These are phyloP conservation scores for Dothiorella sarmentorum DNA, from an alignment of 2,329 filamentous ascomycete genomes.

Conservation along the genomic window DNA sequence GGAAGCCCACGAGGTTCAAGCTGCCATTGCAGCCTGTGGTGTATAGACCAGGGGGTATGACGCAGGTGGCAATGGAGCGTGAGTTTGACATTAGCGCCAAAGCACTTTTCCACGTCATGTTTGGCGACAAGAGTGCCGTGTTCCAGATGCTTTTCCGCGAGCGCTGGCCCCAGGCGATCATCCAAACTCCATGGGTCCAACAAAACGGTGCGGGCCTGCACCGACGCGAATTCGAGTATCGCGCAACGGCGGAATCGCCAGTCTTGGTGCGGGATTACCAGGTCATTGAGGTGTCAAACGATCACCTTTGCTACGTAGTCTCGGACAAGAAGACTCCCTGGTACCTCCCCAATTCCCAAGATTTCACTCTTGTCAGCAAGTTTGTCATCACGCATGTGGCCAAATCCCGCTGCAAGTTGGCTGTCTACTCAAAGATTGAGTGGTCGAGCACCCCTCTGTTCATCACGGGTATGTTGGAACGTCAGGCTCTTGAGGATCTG, in stretches of 20 bases:
- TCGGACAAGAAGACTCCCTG: slow-evolving; percentile 65
- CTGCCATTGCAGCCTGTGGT: slow-evolving; percentile 76
- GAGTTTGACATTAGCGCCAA: slow-evolving; percentile 91
- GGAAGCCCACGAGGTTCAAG: slow-evolving; percentile 67
- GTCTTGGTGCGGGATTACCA: slow-evolving; percentile 72
- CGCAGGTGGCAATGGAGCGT: slow-evolving; percentile 69
- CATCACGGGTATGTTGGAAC: slow-evolving; percentile 41
- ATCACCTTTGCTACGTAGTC: slow-evolving; percentile 63
- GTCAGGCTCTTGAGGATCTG: slow-evolving; percentile 71
- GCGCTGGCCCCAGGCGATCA: slow-evolving; percentile 51
- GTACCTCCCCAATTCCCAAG: slow-evolving; percentile 78
- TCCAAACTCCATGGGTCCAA: slow-evolving; percentile 79
- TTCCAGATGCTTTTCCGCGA: slow-evolving; percentile 91
- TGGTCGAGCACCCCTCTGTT: slow-evolving; percentile 62
- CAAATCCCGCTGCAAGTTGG: slow-evolving; percentile 88
- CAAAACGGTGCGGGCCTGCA: slow-evolving; percentile 64
- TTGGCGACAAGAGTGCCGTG: slow-evolving; percentile 92
- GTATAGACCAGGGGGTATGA: slow-evolving; percentile 81
- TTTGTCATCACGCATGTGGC: slow-evolving; percentile 90
- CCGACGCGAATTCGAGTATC: slow-evolving; percentile 76
- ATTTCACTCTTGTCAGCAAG: slow-evolving; percentile 81
- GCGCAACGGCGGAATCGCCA: slow-evolving; percentile 54
- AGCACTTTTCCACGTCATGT: slow-evolving; percentile 91
- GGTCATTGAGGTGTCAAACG: slow-evolving; percentile 66
- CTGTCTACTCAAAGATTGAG: slow-evolving; percentile 81